phyloP scores from a whole-genome alignment of 2,329 filamentous ascomycete species.

The Colletotrichum lentis region DNA sequence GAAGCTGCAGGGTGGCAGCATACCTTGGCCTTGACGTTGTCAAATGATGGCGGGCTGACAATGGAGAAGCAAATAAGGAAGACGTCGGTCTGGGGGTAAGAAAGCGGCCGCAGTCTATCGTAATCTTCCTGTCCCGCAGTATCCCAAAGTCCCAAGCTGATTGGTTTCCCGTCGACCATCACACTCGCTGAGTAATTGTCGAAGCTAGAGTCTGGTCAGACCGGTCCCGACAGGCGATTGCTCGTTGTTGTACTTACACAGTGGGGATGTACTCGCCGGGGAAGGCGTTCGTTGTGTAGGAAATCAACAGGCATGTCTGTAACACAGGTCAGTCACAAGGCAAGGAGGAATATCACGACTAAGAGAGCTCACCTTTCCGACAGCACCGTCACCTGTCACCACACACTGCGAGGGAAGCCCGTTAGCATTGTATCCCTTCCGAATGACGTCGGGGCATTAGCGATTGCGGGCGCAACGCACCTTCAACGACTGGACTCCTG shows the following conservation, averaged over 20 bases:
- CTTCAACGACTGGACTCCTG: constrained; percentile 91
- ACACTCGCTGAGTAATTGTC: constrained; percentile 99
- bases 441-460: constrained; percentile 8
- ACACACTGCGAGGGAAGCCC: constrained; percentile 73
- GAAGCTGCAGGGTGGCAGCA: constrained; percentile 41
- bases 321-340: constrained; percentile 37
- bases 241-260: constrained; percentile 68
- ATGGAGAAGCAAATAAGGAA: constrained; percentile 99
- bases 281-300: constrained; percentile 99
- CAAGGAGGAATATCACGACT: constrained; percentile 36
- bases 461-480: constrained; percentile 57
- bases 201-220: constrained; percentile 66
- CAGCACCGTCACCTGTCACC: constrained; percentile 98
- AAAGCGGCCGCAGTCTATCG: constrained; percentile 91
- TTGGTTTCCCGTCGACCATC: constrained; percentile 98
- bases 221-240: neutral
- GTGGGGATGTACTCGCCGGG: constrained; percentile 99
- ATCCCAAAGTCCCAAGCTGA: constrained; percentile 97
- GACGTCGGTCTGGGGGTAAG: constrained; percentile 97
- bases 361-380: constrained; percentile 81
- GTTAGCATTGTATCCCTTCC: constrained; percentile 13
- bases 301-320: constrained; percentile 98
- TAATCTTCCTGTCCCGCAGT: constrained; percentile 99
- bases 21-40: constrained; percentile 99
- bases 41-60: constrained; percentile 95